A percentile compares a stretch with the other conserved stretches of the same genome.
Evolutionary conservation across 768 basidiomycete genomes (phyloP).

Genomic region (Termitomyces sp.): DNA sequence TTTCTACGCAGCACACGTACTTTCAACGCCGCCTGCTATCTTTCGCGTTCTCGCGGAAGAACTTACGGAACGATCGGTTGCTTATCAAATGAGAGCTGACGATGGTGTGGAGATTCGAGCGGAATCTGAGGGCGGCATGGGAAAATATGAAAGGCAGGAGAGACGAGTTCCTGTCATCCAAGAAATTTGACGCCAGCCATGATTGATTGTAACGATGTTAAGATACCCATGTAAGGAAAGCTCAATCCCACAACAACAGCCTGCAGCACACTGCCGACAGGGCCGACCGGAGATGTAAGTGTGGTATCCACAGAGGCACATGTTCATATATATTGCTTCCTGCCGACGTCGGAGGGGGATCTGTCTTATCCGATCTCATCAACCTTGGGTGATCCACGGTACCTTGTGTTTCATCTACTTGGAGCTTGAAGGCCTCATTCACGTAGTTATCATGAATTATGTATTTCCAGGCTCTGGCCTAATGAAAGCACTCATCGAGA

Average conservation of each 20-base stretch:
- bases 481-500: too few relatives aligned
- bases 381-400: too few relatives aligned
- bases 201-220: neutral
- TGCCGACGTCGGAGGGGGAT: too few relatives aligned
- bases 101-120: neutral
- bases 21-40: slow-evolving; percentile 41
- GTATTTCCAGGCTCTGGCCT: too few relatives aligned
- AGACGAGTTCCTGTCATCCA: slow-evolving; percentile 5
- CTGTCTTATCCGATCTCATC: too few relatives aligned
- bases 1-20: slow-evolving; percentile 66
- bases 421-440: too few relatives aligned
- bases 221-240: neutral
- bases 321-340: neutral
- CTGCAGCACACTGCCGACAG: neutral
- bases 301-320: neutral
- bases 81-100: slow-evolving; percentile 18
- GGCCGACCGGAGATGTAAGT: neutral
- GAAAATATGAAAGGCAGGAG: neutral
- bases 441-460: too few relatives aligned
- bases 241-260: too few relatives aligned
- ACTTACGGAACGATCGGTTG: slow-evolving; percentile 20
- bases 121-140: neutral
- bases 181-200: slow-evolving; percentile 1
- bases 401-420: too few relatives aligned
- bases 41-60: slow-evolving; percentile 43